A percentile compares a stretch with the other conserved stretches of the same genome.
Evolutionary conservation across 306 rosid genomes (phyloP).

Genomic region (Quercus aquifolioides): DNA sequence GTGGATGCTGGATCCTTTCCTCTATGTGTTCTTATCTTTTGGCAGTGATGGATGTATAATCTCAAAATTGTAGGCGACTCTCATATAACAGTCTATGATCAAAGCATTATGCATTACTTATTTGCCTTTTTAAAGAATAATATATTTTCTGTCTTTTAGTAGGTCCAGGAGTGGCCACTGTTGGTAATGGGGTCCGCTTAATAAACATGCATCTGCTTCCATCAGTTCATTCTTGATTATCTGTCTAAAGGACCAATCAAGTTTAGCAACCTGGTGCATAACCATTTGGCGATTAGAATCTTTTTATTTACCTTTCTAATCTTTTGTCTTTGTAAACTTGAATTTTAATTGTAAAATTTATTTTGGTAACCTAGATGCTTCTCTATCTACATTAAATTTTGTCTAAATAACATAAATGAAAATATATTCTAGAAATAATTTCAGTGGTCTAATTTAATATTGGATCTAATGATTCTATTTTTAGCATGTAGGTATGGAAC

Average conservation of each 20-base stretch:
- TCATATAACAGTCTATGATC: neutral
- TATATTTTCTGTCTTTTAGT: neutral
- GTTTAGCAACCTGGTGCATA: neutral
- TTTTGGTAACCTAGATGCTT: neutral
- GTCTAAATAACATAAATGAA: neutral
- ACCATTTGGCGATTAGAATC: neutral
- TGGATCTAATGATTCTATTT: constrained; percentile 34
- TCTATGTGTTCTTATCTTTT: neutral
- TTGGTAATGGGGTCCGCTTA: neutral
- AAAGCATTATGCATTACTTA: neutral
- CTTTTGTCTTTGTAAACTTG: neutral
- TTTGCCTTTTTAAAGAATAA: neutral
- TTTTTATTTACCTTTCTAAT: neutral
- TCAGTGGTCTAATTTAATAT: constrained; percentile 17
- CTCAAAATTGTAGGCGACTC: neutral
- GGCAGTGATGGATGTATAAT: neutral
- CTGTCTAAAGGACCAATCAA: neutral
- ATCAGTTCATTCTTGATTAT: neutral
- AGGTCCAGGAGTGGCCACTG: neutral
- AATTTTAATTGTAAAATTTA: neutral
- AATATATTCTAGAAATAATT: neutral
- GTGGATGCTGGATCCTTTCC: neutral
- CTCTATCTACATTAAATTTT: neutral
- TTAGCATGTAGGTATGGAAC: constrained; percentile 88
- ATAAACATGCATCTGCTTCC: neutral